Base-by-base conservation (phyloP, 306 rosid species). In the cucumber (Cucumis sativus) region DNA sequence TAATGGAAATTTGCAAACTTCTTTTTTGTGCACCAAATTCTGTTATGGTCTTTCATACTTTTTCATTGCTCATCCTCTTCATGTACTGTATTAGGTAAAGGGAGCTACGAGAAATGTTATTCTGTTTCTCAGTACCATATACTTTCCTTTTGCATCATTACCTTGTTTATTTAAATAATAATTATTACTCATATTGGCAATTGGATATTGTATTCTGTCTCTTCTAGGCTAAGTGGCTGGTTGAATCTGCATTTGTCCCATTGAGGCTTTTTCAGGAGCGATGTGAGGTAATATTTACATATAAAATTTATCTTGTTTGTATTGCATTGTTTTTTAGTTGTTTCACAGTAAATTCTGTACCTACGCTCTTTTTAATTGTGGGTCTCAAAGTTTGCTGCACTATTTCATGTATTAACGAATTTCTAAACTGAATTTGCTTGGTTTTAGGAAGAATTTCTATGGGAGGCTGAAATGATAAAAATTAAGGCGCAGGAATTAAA, bases 381-480 rank as follows among this genome's bases (percentile, higher is more conserved):
- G 41, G 75, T 40, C 58, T 14, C 75, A 12, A 23, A n/a, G 14
- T n/a, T 20, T n/a, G 18, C 33, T 39, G 54, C 74, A 41, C 18
- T 15, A 1, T 43, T 17, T 70, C 10, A 8, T 69, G 20, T 69
- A 21, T 8, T 69, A 47, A 41, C 8, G 18, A 69, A 43, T 11
- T 69, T 43, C 57, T 43, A 17, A 69, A 45, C 56, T 21, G 75
- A 20, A 21, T 43, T 43, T 69, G 74, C 61, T 54, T 77, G n/a
- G 14, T 80, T 84, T 80, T 80, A 95, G 98, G 98, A 95, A 86
- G 98, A 95, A 78, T 95, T 95, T 87, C 84, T 95, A 75, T 90
- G 96, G 81, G 98, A 95, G 84, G 97, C 98, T 72, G 98, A 95
- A 79, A 84, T 95, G 91, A 92, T 92, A 79, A 95, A 95, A 89